Percentiles rank a stretch among this genome's conserved stretches.
These are phyloP conservation scores for Eudorina sp. DNA, from an alignment of 139 green algal genomes.

Conservation along the genomic window DNA sequence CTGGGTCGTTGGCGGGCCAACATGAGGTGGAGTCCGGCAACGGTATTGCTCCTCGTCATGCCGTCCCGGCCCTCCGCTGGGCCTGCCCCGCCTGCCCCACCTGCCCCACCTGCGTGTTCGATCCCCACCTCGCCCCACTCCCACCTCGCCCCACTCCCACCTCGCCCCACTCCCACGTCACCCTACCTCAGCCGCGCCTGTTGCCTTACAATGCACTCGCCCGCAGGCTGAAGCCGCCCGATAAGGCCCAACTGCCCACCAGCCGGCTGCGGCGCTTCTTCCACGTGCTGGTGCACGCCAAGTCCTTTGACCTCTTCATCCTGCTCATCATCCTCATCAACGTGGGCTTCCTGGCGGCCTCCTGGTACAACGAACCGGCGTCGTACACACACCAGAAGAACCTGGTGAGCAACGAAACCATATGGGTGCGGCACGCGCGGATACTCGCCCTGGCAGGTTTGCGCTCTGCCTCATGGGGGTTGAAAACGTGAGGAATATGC, in stretches of 20 bases:
- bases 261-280: not conserved
- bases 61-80: not conserved
- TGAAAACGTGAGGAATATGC: too few relatives aligned
- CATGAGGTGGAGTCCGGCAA: too few relatives aligned
- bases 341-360: conserved; percentile 72
- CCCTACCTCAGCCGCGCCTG: too few relatives aligned
- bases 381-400: conserved; percentile 8
- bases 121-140: not conserved
- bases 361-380: conserved; percentile 56
- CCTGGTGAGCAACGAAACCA: conserved; percentile 8
- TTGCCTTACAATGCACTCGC: too few relatives aligned
- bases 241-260: conserved; percentile 63
- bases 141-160: not conserved
- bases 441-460: too few relatives aligned
- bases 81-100: not conserved
- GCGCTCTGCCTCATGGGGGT: too few relatives aligned
- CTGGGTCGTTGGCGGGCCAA: too few relatives aligned
- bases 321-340: conserved; percentile 73
- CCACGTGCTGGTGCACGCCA: conserved; percentile 19
- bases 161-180: too few relatives aligned
- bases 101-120: not conserved
- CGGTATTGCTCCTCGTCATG: too few relatives aligned
- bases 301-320: conserved; percentile 56
- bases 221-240: conserved; percentile 66
- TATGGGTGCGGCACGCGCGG: not conserved